Percentiles rank a stretch among this genome's conserved stretches.
Conservation (phyloP, 768 basidiomycete species). For the Naganishia onofrii region DNA sequence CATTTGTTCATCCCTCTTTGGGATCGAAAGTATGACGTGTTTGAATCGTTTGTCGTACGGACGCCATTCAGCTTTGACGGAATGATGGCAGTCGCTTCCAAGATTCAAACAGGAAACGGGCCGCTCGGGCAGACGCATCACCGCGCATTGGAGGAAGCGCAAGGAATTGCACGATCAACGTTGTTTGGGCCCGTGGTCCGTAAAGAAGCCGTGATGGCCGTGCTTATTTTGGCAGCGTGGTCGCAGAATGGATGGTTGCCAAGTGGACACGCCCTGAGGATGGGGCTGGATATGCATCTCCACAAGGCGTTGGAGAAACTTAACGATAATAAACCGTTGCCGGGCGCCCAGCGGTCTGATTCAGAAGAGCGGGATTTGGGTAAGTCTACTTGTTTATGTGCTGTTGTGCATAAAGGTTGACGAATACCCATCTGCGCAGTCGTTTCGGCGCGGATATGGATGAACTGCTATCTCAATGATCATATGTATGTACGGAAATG, state of each 20-base stretch:
- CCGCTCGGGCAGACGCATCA: slow-evolving; percentile 81
- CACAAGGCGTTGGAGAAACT: slow-evolving; percentile 90
- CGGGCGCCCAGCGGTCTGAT: slow-evolving; percentile 59
- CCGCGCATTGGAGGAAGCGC: slow-evolving; percentile 87
- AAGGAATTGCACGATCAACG: slow-evolving; percentile 88
- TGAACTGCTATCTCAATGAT: slow-evolving; percentile 94
- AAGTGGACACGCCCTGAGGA: slow-evolving; percentile 91
- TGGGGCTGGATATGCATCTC: slow-evolving; percentile 89
- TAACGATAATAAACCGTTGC: slow-evolving; percentile 57
- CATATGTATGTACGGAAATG: slow-evolving; percentile 66
- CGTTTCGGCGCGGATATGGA: slow-evolving; percentile 87
- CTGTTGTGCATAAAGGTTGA: neutral
- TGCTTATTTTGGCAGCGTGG: slow-evolving; percentile 89
- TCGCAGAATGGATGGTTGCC: slow-evolving; percentile 93
- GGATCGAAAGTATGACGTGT: slow-evolving; percentile 88
- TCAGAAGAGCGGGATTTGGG: slow-evolving; percentile 80
- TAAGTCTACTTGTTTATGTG: slow-evolving; percentile 50
- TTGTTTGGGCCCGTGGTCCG: slow-evolving; percentile 89
- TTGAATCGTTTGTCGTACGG: slow-evolving; percentile 84
- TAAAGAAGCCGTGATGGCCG: slow-evolving; percentile 89
- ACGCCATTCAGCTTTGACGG: slow-evolving; percentile 95
- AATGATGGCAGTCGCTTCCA: slow-evolving; percentile 84
- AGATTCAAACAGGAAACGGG: slow-evolving; percentile 79
- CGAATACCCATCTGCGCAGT: slow-evolving; percentile 57
- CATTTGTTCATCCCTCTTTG: slow-evolving; percentile 95